These are phyloP conservation scores for Pleurostoma richardsiae DNA, from an alignment of 2,329 filamentous ascomycete genomes.

Conservation along the genomic window DNA sequence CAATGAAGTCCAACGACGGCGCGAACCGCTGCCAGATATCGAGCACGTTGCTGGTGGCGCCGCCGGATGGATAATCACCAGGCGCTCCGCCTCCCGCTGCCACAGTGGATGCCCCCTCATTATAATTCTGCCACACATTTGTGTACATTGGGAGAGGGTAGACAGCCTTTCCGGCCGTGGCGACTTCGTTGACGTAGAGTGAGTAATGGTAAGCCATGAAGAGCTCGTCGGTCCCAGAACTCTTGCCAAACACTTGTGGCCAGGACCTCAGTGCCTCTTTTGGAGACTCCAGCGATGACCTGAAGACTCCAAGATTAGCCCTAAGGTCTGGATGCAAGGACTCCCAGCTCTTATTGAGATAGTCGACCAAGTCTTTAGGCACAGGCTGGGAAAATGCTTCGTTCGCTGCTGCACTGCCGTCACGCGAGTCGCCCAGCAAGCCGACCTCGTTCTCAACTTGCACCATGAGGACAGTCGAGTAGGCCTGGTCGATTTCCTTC, in stretches of 20 bases:
- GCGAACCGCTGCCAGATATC: constrained; percentile 38
- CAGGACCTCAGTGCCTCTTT: constrained; percentile 19
- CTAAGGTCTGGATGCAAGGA: constrained; percentile 21
- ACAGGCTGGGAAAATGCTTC: constrained; percentile 28
- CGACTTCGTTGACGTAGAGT: constrained; percentile 25
- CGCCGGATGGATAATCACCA: constrained; percentile 39
- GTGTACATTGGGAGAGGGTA: constrained; percentile 27
- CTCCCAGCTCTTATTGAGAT: constrained; percentile 5
- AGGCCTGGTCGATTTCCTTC: constrained; percentile 34
- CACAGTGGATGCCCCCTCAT: constrained; percentile 20
- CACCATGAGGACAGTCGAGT: constrained; percentile 49
- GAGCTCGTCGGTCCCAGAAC: constrained; percentile 21
- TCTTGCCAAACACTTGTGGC: constrained; percentile 21
- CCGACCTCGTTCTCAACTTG: constrained; percentile 54
- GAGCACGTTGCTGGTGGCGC: constrained; percentile 31
- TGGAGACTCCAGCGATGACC: constrained; percentile 14
- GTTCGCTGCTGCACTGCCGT: constrained; percentile 34
- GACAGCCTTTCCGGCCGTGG: constrained; percentile 23
- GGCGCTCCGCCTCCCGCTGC: constrained; percentile 26
- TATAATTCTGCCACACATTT: constrained; percentile 30
- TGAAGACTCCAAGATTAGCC: constrained; percentile 16
- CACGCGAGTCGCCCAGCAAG: constrained; percentile 44
- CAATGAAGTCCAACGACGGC: constrained; percentile 37
- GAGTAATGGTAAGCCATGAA: constrained; percentile 31
- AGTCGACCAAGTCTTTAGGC: constrained; percentile 11